Evolutionary conservation across 2,329 filamentous ascomycete species (phyloP).

Genomic region (Aspergillus candidus): DNA sequence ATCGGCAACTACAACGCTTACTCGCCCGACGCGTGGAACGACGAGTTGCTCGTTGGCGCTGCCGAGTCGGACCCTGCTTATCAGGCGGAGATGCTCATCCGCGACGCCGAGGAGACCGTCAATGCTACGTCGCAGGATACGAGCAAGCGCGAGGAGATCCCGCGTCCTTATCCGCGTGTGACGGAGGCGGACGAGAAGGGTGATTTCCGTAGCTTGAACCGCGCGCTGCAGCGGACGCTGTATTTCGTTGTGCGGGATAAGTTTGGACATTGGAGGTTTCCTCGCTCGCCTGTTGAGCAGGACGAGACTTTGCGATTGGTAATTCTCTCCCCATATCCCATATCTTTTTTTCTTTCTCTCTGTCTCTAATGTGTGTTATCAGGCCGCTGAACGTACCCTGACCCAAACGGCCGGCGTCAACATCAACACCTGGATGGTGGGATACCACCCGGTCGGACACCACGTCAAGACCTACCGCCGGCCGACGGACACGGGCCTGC

Average conservation of each 20-base stretch:
- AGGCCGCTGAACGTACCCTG: conserved; percentile 79
- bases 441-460: conserved; percentile 82
- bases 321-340: too few relatives aligned
- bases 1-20: conserved; percentile 78
- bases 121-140: conserved; percentile 36
- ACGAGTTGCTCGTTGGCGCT: conserved; percentile 76
- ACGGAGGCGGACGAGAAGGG: conserved; percentile 72
- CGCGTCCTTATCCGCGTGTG: conserved; percentile 61
- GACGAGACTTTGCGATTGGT: conserved; percentile 80
- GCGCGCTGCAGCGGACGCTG: conserved; percentile 71
- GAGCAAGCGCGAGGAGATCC: conserved; percentile 58
- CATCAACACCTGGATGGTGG: conserved; percentile 99
- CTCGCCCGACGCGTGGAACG: conserved; percentile 74
- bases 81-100: conserved; percentile 62
- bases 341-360: neutral
- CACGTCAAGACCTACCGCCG: conserved; percentile 54
- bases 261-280: conserved; percentile 74
- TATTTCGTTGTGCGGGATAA: conserved; percentile 75
- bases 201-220: conserved; percentile 73
- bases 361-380: conserved; percentile 1
- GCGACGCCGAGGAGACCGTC: conserved; percentile 60
- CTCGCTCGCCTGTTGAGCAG: conserved; percentile 60
- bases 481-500: conserved; percentile 36
- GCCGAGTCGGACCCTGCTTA: conserved; percentile 57
- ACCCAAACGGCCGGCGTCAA: conserved; percentile 74